Evolutionary conservation across 2,329 filamentous ascomycete species (phyloP), one percentile per base, ranked within the genome.

Genomic region (Hysterium pulicare): DNA sequence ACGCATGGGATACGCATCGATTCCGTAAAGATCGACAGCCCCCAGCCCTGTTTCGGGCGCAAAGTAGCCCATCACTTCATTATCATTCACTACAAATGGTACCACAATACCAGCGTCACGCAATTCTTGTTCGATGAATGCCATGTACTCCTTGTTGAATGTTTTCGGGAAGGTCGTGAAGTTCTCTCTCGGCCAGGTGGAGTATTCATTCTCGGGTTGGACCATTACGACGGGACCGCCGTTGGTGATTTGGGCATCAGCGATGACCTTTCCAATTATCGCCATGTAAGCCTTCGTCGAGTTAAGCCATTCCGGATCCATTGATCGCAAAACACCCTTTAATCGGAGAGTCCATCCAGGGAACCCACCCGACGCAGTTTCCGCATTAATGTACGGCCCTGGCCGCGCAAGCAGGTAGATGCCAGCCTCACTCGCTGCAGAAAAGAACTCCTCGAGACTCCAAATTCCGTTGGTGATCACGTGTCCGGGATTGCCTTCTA

Each of bases 131-230:
- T 84, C 78, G 5, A 90, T 80, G 49, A 84, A 82, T 42, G 81
- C 74, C 64, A 90, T 81, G 59, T 90, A 93, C 0, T 75, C 71
- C 0, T 75, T 72, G 53, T 88, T 81, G 0, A n/a, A n/a, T n/a
- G n/a, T n/a, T n/a, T n/a, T n/a, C n/a, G 84, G 84, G 50, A 84
- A 87, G 2, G 68, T 64, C 0, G 66, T 61, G n/a, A 76, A 68
- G 2, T 69, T 69, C 3, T 66, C 67, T 13, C 69, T 66, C 1
- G 72, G 73, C n/a, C 70, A 65, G 1, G 77, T 82, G n/a, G n/a
- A n/a, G 58, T 91, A 90, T 61, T 93, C 88, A 48, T 93, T 94
- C 62, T 94, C 88, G 0, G 86, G 83, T 60, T 94, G 88, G 32
- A 86, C 76, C 1, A 91, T 69, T 45, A 94, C 87, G 6, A 94